Base-by-base conservation (phyloP, 306 rosid species). In the Morella rubra region DNA sequence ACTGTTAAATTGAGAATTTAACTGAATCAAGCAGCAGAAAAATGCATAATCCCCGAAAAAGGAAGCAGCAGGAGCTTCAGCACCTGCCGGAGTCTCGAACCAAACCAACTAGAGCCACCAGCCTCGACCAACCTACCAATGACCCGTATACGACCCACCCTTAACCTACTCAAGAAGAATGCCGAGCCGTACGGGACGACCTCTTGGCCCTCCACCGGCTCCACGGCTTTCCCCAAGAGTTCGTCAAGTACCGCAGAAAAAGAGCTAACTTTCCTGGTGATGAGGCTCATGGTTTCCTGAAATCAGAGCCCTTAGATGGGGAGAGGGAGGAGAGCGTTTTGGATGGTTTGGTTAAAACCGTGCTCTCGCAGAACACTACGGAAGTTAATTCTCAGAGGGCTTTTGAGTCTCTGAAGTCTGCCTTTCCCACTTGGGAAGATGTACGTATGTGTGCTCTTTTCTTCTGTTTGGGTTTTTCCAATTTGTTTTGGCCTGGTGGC, bases 291-390 rank as follows among this genome's bases (percentile, higher is more conserved):
- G 74, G 54, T 22, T 72, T 6, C 66, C 52, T 62, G 54, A 76
- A 81, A 16, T 66, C 78, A n/a, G 87, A 77, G 18, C 58, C 69
- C 12, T 72, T 78, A 5, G 79, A 76, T 20, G 53, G 32, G 46
- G 73, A 65, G 15, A 73, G 8, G 53, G 64, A 84, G 42, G 91
- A 89, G 86, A 85, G 72, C 51, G 94, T 94, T 71, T 89, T 94
- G 76, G 98, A 94, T 77, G 95, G 98, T 45, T 77, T 94, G 62
- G 90, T 94, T 74, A 90, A 84, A 69, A 94, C 93, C 44, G 86
- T 94, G 76, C 88, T 94, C 53, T 94, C 97, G 1, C 97, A 94
- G 86, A 94, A 91, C 80, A 94, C 98, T 9, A 91, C 97, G 1
- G 97, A 94, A 5, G 77, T 53, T 20, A 89, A 89, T 84, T 87